phyloP scores from a whole-genome alignment of 23 red algal species.

The Rhodosorus marinus region DNA sequence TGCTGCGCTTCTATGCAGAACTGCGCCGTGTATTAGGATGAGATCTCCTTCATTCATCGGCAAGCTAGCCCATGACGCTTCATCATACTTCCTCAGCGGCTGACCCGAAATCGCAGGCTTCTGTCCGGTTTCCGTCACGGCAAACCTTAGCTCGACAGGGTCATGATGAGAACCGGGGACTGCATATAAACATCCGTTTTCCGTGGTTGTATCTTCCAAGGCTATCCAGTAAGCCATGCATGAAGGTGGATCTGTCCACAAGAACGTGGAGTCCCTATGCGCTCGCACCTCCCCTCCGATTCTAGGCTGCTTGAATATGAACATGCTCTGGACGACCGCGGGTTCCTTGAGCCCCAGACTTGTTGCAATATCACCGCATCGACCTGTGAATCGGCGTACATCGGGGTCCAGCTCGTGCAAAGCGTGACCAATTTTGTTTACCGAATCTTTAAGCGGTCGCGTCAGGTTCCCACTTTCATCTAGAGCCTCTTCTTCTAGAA shows the following conservation, averaged over 20 bases:
- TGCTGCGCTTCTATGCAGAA: conserved; percentile 24
- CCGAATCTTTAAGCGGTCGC: neutral
- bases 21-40: conserved; percentile 22
- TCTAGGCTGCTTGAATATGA: conserved; percentile 55
- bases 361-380: neutral
- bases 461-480: neutral
- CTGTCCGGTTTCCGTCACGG: neutral
- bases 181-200: conserved; percentile 76
- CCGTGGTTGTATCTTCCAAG: conserved; percentile 18
- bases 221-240: conserved; percentile 73
- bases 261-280: conserved; percentile 58
- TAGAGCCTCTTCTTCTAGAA: neutral
- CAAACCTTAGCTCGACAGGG: conserved; percentile 2
- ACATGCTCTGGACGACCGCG: conserved; percentile 56
- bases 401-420: conserved; percentile 37
- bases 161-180: conserved; percentile 36
- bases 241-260: neutral
- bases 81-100: conserved; percentile 1
- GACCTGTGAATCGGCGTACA: conserved; percentile 34
- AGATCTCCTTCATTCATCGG: conserved; percentile 16
- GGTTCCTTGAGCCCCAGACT: conserved; percentile 1
- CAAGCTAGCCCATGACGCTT: conserved; percentile 14
- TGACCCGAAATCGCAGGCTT: neutral
- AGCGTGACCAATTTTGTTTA: conserved; percentile 92
- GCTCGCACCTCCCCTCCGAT: conserved; percentile 32